Evolutionary conservation across 208 protist species (phyloP).

Genomic region (Phytomonas sp.): DNA sequence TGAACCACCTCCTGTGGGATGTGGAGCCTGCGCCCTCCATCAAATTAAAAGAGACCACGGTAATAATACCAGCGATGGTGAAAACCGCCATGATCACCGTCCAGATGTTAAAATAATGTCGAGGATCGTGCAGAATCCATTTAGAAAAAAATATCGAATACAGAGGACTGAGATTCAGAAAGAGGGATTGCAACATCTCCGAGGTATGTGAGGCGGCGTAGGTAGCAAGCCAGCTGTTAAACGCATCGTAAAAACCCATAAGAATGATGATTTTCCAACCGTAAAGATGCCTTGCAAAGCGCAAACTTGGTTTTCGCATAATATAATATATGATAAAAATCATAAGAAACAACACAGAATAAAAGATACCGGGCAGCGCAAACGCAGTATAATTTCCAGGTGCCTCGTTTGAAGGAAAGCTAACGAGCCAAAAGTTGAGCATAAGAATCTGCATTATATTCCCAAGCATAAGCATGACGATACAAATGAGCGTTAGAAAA

Average conservation of each 20-base stretch:
- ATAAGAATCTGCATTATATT: constrained; percentile 81
- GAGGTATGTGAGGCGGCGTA: constrained; percentile 76
- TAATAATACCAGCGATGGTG: constrained; percentile 52
- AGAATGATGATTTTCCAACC: constrained; percentile 40
- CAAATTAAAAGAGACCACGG: constrained; percentile 46
- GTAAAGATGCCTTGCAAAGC: constrained; percentile 35
- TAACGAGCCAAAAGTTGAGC: constrained; percentile 78
- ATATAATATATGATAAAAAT: constrained; percentile 41
- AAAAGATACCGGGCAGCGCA: constrained; percentile 53
- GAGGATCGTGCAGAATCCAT: constrained; percentile 61
- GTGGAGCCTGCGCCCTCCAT: constrained; percentile 12
- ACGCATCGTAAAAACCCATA: constrained; percentile 58
- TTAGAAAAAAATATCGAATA: constrained; percentile 68
- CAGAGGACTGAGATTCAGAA: constrained; percentile 58
- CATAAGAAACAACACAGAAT: constrained; percentile 47
- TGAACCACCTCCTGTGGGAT: constrained; percentile 39
- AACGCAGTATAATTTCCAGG: constrained; percentile 74
- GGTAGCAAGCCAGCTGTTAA: constrained; percentile 70
- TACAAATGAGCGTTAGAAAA: constrained; percentile 34
- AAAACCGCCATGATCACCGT: constrained; percentile 49
- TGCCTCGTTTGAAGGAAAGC: constrained; percentile 46
- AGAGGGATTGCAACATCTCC: constrained; percentile 71
- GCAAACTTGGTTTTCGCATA: constrained; percentile 38
- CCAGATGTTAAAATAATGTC: constrained; percentile 51
- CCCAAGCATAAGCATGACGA: constrained; percentile 40